A percentile compares a stretch with the other conserved stretches of the same genome.
Evolutionary conservation across 202 grass and related monocot species (phyloP).

Genomic region (Zoysia matrella): DNA sequence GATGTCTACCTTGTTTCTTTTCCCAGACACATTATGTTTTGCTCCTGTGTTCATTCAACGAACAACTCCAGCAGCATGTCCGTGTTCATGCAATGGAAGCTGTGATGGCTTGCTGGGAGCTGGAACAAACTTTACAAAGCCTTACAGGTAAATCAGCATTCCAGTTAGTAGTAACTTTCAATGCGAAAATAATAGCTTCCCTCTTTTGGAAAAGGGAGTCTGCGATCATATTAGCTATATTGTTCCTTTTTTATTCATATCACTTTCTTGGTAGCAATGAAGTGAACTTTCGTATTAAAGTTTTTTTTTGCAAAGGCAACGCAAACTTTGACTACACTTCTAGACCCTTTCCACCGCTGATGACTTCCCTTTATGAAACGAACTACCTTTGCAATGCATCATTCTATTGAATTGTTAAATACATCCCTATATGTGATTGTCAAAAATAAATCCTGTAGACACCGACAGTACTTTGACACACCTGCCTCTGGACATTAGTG

Average conservation of each 20-base stretch:
- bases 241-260: neutral
- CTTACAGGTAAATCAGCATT: slow-evolving; percentile 70
- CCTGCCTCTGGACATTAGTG: neutral
- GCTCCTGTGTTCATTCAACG: slow-evolving; percentile 93
- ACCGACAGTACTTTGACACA: slow-evolving; percentile 15
- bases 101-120: slow-evolving; percentile 99
- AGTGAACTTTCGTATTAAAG: neutral
- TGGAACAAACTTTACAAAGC: slow-evolving; percentile 94
- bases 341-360: neutral
- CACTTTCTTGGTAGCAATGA: neutral
- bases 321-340: neutral
- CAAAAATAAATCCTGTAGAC: neutral
- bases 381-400: neutral
- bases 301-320: neutral
- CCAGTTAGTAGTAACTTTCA: neutral
- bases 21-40: slow-evolving; percentile 90
- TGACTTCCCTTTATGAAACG: neutral
- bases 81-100: slow-evolving; percentile 99
- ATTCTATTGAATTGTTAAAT: neutral
- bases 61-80: slow-evolving; percentile 96
- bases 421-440: neutral
- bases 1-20: slow-evolving; percentile 3
- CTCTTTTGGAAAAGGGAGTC: neutral
- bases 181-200: neutral
- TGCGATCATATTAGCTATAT: neutral